A percentile compares a stretch with the other conserved stretches of the same genome.
Conservation (phyloP, 2,329 filamentous ascomycete species). For the Penicillium sp. region DNA sequence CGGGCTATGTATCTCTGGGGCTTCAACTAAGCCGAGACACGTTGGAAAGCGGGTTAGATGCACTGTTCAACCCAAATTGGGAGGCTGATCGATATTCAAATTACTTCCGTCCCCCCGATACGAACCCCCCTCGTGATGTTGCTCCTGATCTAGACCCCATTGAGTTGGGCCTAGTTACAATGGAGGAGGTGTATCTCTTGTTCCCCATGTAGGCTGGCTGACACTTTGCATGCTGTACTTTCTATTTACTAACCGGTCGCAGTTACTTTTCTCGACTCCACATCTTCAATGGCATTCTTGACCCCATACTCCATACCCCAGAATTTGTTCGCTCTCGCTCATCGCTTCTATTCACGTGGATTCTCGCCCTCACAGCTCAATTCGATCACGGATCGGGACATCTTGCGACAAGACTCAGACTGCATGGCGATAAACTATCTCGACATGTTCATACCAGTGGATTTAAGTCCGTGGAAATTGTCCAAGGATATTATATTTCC, state of each 20-base stretch:
- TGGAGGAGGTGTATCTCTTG: conserved; percentile 30
- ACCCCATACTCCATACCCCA: conserved; percentile 33
- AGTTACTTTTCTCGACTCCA: conserved; percentile 36
- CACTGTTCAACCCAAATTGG: conserved; percentile 11
- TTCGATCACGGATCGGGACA: conserved; percentile 28
- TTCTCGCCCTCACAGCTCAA: conserved; percentile 35
- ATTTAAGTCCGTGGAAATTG: conserved; percentile 36
- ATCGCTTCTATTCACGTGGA: conserved; percentile 37
- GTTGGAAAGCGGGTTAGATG: conserved; percentile 27
- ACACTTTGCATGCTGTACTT: background rate
- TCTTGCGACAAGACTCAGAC: conserved; percentile 28
- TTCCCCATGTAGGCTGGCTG: conserved; percentile 30
- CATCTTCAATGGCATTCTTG: conserved; percentile 36
- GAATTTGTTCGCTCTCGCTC: conserved; percentile 32
- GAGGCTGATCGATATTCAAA: conserved; percentile 19
- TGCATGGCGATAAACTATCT: conserved; percentile 36
- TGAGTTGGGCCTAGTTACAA: conserved; percentile 33
- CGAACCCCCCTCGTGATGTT: conserved; percentile 22
- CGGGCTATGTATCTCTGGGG: conserved; percentile 30
- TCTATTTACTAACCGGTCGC: background rate
- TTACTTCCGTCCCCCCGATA: conserved; percentile 26
- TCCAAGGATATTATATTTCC: conserved; percentile 38
- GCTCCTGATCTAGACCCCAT: conserved; percentile 35
- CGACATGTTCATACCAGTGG: conserved; percentile 33
- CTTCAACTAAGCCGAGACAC: conserved; percentile 23